phyloP scores from a whole-genome alignment of 2,329 filamentous ascomycete species.

The Aspergillus phoenicis region DNA sequence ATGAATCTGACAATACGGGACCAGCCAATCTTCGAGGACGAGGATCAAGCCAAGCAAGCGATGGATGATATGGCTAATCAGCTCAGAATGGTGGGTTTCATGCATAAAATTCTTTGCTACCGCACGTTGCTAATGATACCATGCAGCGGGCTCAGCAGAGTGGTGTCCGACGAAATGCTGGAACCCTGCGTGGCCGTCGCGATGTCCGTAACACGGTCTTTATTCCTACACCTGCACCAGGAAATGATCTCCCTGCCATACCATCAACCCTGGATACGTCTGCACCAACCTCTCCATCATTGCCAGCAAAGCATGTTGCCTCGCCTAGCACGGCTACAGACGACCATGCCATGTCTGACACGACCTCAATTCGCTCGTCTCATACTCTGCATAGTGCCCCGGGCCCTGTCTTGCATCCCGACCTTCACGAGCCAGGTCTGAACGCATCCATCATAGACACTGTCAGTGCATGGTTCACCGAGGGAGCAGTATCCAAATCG shows the following conservation, averaged over 20 bases:
- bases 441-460: slow-evolving; percentile 90
- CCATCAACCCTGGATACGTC: slow-evolving; percentile 31
- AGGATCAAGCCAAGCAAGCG: slow-evolving; percentile 51
- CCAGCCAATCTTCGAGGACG: slow-evolving; percentile 53
- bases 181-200: slow-evolving; percentile 82
- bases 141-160: slow-evolving; percentile 49
- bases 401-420: slow-evolving; percentile 74
- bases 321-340: slow-evolving; percentile 59
- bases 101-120: neutral
- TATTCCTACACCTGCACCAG: slow-evolving; percentile 59
- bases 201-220: slow-evolving; percentile 93
- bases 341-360: slow-evolving; percentile 75
- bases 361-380: slow-evolving; percentile 86
- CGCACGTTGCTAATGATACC: slow-evolving; percentile 22
- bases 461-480: slow-evolving; percentile 80
- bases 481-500: slow-evolving; percentile 69
- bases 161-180: slow-evolving; percentile 66
- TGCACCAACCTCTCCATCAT: slow-evolving; percentile 41
- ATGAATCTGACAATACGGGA: slow-evolving; percentile 53
- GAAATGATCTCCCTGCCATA: slow-evolving; percentile 35
- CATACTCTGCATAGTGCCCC: slow-evolving; percentile 73
- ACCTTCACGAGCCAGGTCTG: slow-evolving; percentile 76
- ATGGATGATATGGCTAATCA: slow-evolving; percentile 53
- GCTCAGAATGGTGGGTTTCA: slow-evolving; percentile 45
- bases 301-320: slow-evolving; percentile 40